Evolutionary conservation across 1,284 basidiomycete species (phyloP), one percentile per base, ranked within the genome.

Genomic region (Rhodotorula sp.): DNA sequence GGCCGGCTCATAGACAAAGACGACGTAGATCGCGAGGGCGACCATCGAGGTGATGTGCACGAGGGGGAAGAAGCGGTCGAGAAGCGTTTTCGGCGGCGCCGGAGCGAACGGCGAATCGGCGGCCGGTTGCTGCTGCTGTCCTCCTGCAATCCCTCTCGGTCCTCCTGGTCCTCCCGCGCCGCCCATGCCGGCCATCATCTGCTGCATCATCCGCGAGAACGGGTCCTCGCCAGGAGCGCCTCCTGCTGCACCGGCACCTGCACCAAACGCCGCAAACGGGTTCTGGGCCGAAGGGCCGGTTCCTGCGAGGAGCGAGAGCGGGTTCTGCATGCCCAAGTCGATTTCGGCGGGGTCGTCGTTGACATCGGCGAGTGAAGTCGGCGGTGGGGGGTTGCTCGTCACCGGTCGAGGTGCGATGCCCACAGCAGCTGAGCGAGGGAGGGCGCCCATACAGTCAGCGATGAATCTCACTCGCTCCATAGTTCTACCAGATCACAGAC

Each of bases 291-390:
- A 31, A 10, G 57, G 52, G n/a, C 28, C 58, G 19, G n/a, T n/a
- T 6, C 61, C 52, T 2, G 31, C 55, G 60, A 70, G 63, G 28
- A 64, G 28, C 2, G 64, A 57, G 48, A 66, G 50, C 3, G 65
- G 31, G 34, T 66, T 56, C 14, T 64, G 56, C 18, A 71, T 26
- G 5, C 72, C 75, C 16, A 79, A 69, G 63, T 79, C 78, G 28
- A 79, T 60, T 58, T 79, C 78, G 26, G 70, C 76, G 31, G 78
- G 78, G 60, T 79, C 78, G 49, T 77, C 77, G 65, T 73, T 71
- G 68, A 72, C 58, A 43, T 73, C 65, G 58, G 64, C 69, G 63
- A 67, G 64, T 2, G 72, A 70, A 7, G 69, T 52, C 12, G 69
- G 68, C 19, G 62, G 57, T 19, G 54, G 72, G 28, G 67, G 70